phyloP scores from a whole-genome alignment of 192 early-diverging fungal species.

The Funneliformis mosseae region DNA sequence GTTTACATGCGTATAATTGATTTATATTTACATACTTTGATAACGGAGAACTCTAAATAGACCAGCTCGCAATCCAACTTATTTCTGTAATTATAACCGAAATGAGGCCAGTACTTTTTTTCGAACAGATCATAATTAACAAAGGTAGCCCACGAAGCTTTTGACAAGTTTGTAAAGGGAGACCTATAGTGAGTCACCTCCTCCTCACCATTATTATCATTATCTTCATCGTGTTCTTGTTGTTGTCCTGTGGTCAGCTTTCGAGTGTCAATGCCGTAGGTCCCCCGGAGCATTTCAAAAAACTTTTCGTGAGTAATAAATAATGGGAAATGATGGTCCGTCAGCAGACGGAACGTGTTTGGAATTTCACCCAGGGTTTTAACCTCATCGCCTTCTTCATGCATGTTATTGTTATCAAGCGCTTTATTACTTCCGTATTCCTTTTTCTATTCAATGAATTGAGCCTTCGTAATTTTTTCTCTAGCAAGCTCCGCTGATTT shows the following conservation, averaged over 20 bases:
- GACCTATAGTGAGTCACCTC: background rate
- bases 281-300: slow-evolving; percentile 16
- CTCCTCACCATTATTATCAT: background rate
- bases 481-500: background rate
- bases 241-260: background rate
- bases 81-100: background rate
- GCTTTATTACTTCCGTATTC: background rate
- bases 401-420: background rate
- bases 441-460: background rate
- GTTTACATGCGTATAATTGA: background rate
- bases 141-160: background rate
- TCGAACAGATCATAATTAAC: background rate
- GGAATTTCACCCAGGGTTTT: background rate
- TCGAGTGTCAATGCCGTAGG: background rate
- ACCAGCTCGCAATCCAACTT: background rate
- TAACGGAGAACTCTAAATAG: slow-evolving; percentile 9
- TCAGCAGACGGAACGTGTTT: background rate
- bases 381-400: background rate
- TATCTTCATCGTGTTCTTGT: background rate
- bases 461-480: background rate
- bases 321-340: slow-evolving; percentile 8
- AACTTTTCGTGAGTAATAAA: slow-evolving; percentile 17
- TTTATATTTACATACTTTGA: slow-evolving; percentile 4
- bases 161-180: background rate
- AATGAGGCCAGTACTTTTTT: background rate